Conservation (phyloP, 2,329 filamentous ascomycete species). For the Arthrobotrys musiformis region DNA sequence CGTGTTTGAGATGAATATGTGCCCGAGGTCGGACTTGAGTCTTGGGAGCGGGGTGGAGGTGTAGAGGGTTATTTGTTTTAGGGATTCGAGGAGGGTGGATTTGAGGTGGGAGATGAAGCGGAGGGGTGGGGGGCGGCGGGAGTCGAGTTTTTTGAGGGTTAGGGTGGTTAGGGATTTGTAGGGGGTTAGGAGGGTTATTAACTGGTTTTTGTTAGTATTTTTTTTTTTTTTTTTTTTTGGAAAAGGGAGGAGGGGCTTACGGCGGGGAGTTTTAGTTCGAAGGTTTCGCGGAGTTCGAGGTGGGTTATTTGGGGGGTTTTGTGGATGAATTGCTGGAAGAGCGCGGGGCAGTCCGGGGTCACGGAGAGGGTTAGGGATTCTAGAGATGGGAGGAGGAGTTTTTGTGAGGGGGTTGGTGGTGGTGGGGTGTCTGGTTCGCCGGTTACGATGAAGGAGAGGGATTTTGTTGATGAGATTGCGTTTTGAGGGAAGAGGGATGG, state of each 20-base stretch:
- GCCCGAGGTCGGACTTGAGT: background rate
- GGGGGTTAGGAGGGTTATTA: background rate
- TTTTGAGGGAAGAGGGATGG: background rate
- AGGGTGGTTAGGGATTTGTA: background rate
- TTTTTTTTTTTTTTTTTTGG: background rate
- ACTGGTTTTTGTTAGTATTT: background rate
- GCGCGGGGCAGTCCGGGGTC: background rate
- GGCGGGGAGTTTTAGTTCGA: background rate
- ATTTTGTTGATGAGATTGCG: background rate
- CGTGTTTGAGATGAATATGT: background rate
- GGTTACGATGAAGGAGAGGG: background rate
- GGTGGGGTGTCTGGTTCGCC: background rate
- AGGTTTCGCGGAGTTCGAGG: background rate
- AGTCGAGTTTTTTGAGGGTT: constrained; percentile 1
- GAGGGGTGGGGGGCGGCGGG: background rate
- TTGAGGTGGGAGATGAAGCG: background rate
- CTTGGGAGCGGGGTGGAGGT: background rate
- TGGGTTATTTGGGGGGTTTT: background rate
- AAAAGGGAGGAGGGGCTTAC: background rate
- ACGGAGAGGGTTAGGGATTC: background rate
- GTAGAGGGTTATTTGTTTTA: background rate
- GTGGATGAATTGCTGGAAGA: background rate
- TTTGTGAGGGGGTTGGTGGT: background rate
- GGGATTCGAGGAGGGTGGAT: background rate
- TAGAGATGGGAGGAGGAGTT: background rate